Evolutionary conservation across 169 alveolate species (phyloP), one percentile per base, ranked within the genome.

Genomic region (Amoebophrya sp.): DNA sequence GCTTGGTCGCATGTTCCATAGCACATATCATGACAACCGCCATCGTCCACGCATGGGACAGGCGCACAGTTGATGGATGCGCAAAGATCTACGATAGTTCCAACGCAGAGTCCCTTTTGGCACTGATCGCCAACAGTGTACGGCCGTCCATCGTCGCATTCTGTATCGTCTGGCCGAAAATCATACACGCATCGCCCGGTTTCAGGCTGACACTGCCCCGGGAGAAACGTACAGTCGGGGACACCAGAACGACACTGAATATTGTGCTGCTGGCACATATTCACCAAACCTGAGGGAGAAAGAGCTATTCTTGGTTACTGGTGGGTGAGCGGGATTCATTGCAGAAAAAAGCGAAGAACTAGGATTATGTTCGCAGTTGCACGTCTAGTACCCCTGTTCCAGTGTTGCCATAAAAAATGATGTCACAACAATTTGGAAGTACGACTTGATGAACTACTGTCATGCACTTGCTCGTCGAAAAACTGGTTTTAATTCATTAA

Each of bases 221-320:
- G 83, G 2, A 65, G 83, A 18, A 12, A 65, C 39, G 83, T 65
- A 36, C 83, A 65, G 83, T 65, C 83, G 3, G 83, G 83, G 36
- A 65, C 83, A 10, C 83, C 83, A 1, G 83, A 6, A 36, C 83
- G 83, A 65, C 83, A 65, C 26, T 65, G 83, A 6, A 65, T 65
- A 36, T 65, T 65, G 83, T 65, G 83, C 83, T 65, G 83, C 83
- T 65, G 36, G 83, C 83, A 65, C 83, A 65, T 65, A 36, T 65
- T 65, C 83, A 65, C 83, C 36, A 65, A 26, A 65, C 83, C 83
- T 65, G 83, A 65, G 26, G n/a, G 26, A 0, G 18, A 12, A 18
- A 47, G 18, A 47, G 6, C 18, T 47, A 6, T 18, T 6, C 65
- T 6, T 47, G 65, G 65, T 6, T 47, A 47, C 65, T 47, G 65